Evolutionary conservation across 2,329 filamentous ascomycete species (phyloP).

Genomic region (Penicillium oxalicum): DNA sequence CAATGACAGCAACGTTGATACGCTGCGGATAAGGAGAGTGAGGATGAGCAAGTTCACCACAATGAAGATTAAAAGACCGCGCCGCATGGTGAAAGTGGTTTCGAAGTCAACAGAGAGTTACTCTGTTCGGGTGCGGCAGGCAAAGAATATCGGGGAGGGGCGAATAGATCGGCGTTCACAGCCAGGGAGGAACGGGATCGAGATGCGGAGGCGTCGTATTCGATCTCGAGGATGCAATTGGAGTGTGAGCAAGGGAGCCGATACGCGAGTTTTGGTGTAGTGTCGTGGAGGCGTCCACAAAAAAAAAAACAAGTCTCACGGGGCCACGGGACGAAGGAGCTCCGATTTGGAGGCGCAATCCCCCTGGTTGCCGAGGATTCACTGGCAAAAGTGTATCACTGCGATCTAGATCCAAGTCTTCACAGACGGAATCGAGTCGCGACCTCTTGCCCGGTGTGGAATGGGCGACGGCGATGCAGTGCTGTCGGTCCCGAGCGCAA

Average conservation of each 20-base stretch:
- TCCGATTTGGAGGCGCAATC: no score
- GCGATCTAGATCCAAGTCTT: no score
- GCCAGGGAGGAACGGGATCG: background rate
- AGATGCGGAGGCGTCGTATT: background rate
- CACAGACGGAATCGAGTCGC: no score
- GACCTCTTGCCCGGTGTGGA: no score
- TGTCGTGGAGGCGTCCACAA: background rate
- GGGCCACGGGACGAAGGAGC: background rate
- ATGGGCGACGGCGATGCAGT: no score
- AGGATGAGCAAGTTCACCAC: conserved; percentile 60
- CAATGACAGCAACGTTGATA: conserved; percentile 65
- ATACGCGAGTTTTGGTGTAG: background rate
- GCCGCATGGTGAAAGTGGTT: conserved; percentile 48
- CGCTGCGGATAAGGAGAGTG: conserved; percentile 58
- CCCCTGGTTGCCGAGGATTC: no score
- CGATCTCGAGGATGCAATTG: background rate
- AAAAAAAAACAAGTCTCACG: background rate
- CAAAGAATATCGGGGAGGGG: no score
- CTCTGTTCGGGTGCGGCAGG: background rate
- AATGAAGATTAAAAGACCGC: conserved; percentile 57
- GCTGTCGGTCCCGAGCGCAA: no score
- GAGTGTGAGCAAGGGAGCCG: background rate
- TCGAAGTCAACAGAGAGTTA: background rate
- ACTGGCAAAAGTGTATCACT: no score
- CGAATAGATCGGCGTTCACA: background rate